Conservation (phyloP, 441 rosid species). For the Adansonia gregorii region DNA sequence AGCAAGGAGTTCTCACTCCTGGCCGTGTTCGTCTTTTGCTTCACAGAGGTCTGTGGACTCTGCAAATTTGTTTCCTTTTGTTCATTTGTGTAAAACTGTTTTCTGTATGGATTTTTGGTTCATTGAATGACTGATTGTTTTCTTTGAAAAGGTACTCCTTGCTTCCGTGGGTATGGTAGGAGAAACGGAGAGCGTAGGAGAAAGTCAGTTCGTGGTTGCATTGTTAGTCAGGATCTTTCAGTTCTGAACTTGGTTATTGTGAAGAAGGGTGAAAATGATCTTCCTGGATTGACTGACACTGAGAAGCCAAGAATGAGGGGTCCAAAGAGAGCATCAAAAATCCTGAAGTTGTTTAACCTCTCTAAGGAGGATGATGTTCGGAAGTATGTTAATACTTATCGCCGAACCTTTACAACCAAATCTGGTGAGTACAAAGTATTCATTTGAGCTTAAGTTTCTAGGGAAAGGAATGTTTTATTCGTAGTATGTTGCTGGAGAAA, state of each 20-base stretch:
- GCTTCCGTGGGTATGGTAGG: slow-evolving; percentile 70
- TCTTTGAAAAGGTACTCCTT: slow-evolving; percentile 53
- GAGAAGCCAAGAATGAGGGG: slow-evolving; percentile 77
- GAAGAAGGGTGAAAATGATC: slow-evolving; percentile 62
- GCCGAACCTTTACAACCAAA: slow-evolving; percentile 56
- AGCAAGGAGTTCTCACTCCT: slow-evolving; percentile 66
- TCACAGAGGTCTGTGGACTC: slow-evolving; percentile 42
- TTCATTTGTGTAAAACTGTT: not conserved
- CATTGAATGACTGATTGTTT: not conserved
- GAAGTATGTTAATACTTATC: slow-evolving; percentile 66
- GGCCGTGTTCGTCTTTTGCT: slow-evolving; percentile 53
- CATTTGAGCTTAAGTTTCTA: not conserved
- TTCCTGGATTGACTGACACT: slow-evolving; percentile 66
- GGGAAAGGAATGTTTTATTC: not conserved
- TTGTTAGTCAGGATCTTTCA: slow-evolving; percentile 61
- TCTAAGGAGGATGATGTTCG: slow-evolving; percentile 71
- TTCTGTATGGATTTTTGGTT: not conserved
- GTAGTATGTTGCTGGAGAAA: not conserved
- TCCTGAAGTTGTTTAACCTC: slow-evolving; percentile 61
- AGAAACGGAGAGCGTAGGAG: slow-evolving; percentile 65
- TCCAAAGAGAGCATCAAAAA: slow-evolving; percentile 76
- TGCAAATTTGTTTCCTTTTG: not conserved
- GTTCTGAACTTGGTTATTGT: slow-evolving; percentile 65
- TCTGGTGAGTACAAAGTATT: slow-evolving; percentile 37
- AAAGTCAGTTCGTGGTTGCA: slow-evolving; percentile 73